Conservation (phyloP, 176 grass and related monocot species). For the Carex littledalei region DNA sequence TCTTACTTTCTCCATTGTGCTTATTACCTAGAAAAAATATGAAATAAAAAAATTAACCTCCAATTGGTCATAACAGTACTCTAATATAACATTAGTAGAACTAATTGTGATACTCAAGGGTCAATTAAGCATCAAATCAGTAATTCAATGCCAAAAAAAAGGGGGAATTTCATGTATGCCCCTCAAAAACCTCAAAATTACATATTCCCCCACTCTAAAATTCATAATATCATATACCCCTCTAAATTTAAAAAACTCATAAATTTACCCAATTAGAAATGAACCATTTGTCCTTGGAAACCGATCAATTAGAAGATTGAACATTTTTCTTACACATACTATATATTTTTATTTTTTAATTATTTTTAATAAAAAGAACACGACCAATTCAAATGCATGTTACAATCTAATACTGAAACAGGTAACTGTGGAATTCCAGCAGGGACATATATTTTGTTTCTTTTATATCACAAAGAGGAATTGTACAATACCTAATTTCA, state of each 20-base stretch:
- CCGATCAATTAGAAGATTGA: no score
- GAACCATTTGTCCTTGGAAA: no score
- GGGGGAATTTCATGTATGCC: no score
- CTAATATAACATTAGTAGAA: neutral
- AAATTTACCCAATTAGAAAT: no score
- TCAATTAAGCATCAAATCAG: neutral
- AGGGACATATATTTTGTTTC: neutral
- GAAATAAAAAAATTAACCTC: neutral
- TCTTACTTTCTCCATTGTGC: constrained; percentile 91
- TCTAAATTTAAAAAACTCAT: neutral
- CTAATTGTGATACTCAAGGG: neutral
- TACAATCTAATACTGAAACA: neutral
- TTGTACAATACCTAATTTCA: neutral
- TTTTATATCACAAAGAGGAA: neutral
- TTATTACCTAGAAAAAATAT: constrained; percentile 33
- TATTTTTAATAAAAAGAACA: no score
- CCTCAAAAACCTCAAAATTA: no score
- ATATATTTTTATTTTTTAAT: no score
- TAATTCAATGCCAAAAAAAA: neutral
- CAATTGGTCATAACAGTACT: neutral
- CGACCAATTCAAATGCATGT: neutral
- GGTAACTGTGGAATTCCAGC: neutral
- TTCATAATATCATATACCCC: no score
- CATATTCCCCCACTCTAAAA: no score
- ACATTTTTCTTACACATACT: no score